Base-by-base conservation (phyloP, 2,329 filamentous ascomycete genomes). In the Beauveria rudraprayagi region DNA sequence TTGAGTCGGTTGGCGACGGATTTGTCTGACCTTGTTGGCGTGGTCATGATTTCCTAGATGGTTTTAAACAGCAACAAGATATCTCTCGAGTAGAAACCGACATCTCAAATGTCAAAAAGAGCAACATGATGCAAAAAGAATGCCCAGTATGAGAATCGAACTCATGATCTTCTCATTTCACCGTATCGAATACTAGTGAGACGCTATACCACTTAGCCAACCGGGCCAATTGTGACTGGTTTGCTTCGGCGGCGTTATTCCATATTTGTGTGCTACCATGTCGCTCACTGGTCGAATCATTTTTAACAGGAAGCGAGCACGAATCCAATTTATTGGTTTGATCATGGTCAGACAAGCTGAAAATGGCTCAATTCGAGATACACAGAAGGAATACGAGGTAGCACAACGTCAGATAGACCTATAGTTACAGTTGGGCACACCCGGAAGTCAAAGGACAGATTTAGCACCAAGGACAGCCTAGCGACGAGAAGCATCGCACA, bases 171-270 rank as follows among this genome's bases (percentile, higher is more conserved):
- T 70, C 65, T 70, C 70, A 71, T 60, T 52, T 54, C 61, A 62
- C 61, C 34, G 50, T 44, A 59, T 54, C 8, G 16, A 51, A 69
- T 71, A 71, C 69, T 71, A 71, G 70, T 71, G 70, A 71, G 66
- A 71, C 70, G 70, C 70, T 71, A 67, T 71, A 71, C 69, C 70
- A 71, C 70, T 71, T 64, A 71, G 70, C 70, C 69, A 71, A 70
- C 66, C 67, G 65, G 68, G 70, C 67, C 9, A n/a, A 4, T 26
- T 44, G 24, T 28, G 47, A 47, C 26, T 60, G 48, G 19, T 54
- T 44, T 60, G 37, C 50, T 30, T 34, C 48, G 26, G 19, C n/a
- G 48, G 11, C 24, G 37, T 60, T 59, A 46, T 60, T 60, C 47
- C 2, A 8, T 53, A 46, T 46, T 53, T 60, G 17, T 48, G 28